Conservation (phyloP, 441 rosid genomes). For the Cnidoscolus chayamansa region DNA sequence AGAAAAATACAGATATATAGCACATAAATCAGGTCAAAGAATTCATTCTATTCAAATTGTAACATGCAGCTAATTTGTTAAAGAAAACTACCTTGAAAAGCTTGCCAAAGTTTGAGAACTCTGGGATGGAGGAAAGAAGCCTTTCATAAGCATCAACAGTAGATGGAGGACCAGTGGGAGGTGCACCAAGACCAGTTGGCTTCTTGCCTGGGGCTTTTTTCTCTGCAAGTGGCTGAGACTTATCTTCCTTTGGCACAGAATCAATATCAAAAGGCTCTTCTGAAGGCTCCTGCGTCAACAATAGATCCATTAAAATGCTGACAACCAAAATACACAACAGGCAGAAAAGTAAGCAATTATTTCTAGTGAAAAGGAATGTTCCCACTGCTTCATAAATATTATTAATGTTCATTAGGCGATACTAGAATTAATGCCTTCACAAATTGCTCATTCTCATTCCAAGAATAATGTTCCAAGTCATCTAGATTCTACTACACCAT, state of each 20-base stretch:
- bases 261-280: slow-evolving; percentile 74
- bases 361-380: neutral
- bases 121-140: slow-evolving; percentile 77
- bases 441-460: neutral
- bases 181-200: slow-evolving; percentile 81
- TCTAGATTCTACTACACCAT: neutral
- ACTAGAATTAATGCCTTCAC: too few species aligned
- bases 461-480: neutral
- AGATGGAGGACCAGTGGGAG: slow-evolving; percentile 55
- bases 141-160: slow-evolving; percentile 73
- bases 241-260: slow-evolving; percentile 84
- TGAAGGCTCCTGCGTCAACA: slow-evolving; percentile 64
- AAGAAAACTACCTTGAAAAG: slow-evolving; percentile 71
- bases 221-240: slow-evolving; percentile 81
- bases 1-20: slow-evolving; percentile 12
- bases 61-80: slow-evolving; percentile 2
- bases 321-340: neutral
- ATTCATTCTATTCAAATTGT: neutral
- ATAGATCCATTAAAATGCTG: slow-evolving; percentile 26
- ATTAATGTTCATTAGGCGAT: too few species aligned
- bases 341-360: too few species aligned
- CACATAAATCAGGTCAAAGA: slow-evolving; percentile 13
- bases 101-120: slow-evolving; percentile 71
- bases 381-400: too few species aligned
- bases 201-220: slow-evolving; percentile 91